Evolutionary conservation across 257 asterid species (phyloP).

Genomic region (Gynochthodes officinalis): DNA sequence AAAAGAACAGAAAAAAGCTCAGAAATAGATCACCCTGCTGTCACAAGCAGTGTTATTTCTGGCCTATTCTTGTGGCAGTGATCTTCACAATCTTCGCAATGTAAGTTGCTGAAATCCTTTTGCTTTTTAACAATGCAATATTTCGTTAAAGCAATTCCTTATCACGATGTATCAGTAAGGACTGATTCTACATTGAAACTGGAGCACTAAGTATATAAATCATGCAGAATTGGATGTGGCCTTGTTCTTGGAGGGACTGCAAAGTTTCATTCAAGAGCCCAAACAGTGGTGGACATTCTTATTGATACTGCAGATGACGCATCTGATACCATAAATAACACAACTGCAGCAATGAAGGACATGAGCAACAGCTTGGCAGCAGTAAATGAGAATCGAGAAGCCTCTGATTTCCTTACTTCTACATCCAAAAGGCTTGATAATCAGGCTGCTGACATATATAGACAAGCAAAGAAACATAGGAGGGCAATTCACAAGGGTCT

Average conservation of each 20-base stretch:
- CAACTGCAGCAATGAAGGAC: slow-evolving; percentile 63
- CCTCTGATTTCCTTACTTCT: slow-evolving; percentile 44
- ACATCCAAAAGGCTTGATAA: slow-evolving; percentile 53
- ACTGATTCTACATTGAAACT: too few species aligned
- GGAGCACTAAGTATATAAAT: background rate
- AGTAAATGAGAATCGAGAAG: slow-evolving; percentile 29
- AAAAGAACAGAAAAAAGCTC: slow-evolving; percentile 25
- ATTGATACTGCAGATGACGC: slow-evolving; percentile 80
- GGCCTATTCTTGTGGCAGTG: slow-evolving; percentile 45
- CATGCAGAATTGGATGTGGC: slow-evolving; percentile 60
- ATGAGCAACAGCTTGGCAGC: slow-evolving; percentile 40
- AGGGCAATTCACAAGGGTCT: slow-evolving; percentile 46
- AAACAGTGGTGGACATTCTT: slow-evolving; percentile 55
- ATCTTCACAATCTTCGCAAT: slow-evolving; percentile 56
- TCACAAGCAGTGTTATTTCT: slow-evolving; percentile 32
- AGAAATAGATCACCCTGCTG: slow-evolving; percentile 42
- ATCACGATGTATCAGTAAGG: too few species aligned
- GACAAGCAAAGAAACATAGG: slow-evolving; percentile 60
- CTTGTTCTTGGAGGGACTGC: slow-evolving; percentile 72
- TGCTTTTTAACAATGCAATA: background rate
- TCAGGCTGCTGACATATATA: slow-evolving; percentile 57
- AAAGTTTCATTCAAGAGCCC: slow-evolving; percentile 56
- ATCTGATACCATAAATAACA: slow-evolving; percentile 49
- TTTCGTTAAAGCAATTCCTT: background rate
- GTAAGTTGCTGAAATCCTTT: slow-evolving; percentile 32